phyloP scores from a whole-genome alignment of 2,329 filamentous ascomycete genomes.

The Chaetothyriales sp. region DNA sequence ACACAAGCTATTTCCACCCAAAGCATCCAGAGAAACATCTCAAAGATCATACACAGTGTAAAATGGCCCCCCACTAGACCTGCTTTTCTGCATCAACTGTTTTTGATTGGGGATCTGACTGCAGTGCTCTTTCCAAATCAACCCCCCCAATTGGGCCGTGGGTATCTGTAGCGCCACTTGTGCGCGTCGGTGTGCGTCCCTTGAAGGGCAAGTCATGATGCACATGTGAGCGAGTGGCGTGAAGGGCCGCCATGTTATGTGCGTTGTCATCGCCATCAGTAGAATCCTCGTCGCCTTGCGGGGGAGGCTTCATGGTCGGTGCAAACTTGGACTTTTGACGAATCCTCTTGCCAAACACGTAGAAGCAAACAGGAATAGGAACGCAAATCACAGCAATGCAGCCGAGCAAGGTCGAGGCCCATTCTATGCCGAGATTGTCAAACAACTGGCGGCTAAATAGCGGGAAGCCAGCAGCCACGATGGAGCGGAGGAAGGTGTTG shows the following conservation, averaged over 20 bases:
- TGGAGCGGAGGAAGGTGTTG: conserved; percentile 36
- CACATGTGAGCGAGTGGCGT: conserved; percentile 14
- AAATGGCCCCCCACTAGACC: not conserved
- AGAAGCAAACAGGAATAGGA: conserved; percentile 28
- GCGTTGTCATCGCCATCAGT: conserved; percentile 4
- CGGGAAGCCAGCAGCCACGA: conserved; percentile 32
- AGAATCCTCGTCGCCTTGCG: conserved; percentile 25
- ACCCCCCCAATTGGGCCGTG: not conserved
- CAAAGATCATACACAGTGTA: no score
- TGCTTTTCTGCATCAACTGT: not conserved
- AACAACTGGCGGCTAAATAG: conserved; percentile 45
- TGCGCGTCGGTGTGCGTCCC: conserved; percentile 4
- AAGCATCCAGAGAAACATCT: not conserved
- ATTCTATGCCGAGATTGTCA: conserved; percentile 36
- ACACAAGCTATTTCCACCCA: not conserved
- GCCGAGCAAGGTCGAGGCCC: conserved; percentile 26
- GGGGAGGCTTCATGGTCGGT: conserved; percentile 37
- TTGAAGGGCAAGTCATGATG: conserved; percentile 11
- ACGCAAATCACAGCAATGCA: conserved; percentile 24
- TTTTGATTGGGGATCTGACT: not conserved
- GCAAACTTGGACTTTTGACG: conserved; percentile 16
- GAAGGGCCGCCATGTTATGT: conserved; percentile 12
- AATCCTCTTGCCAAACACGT: conserved; percentile 21
- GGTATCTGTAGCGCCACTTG: conserved; percentile 4
- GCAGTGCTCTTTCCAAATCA: not conserved